Conservation (phyloP, 2,329 filamentous ascomycete genomes). For the Pseudogymnoascus sp. region DNA sequence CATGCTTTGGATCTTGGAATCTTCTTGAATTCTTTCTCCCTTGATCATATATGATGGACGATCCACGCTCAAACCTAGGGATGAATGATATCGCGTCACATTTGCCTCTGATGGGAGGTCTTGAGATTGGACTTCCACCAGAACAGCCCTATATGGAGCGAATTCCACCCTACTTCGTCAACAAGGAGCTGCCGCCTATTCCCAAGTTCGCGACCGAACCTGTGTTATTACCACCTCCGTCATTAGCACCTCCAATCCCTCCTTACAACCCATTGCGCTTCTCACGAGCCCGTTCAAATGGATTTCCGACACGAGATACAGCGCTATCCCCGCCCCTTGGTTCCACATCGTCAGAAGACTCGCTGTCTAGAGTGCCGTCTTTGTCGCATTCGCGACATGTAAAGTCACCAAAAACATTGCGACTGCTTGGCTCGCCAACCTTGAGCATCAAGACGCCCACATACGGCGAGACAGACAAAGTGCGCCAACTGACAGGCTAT, state of each 20-base stretch:
- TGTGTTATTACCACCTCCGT: neutral
- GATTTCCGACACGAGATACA: neutral
- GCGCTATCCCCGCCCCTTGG: neutral
- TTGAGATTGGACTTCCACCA: neutral
- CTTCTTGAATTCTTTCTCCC: neutral
- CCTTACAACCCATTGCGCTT: conserved; percentile 3
- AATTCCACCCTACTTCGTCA: neutral
- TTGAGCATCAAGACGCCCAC: neutral
- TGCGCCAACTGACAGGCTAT: neutral
- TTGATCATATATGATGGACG: neutral
- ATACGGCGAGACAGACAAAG: neutral
- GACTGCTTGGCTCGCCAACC: neutral
- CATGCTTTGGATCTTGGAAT: neutral
- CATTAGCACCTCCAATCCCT: neutral
- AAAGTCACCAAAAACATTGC: neutral
- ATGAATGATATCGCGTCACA: neutral
- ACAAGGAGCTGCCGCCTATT: neutral
- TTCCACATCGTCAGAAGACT: neutral
- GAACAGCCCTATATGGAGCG: neutral
- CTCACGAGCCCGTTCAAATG: neutral
- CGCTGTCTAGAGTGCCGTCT: neutral
- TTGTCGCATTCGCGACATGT: neutral
- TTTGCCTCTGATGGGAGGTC: neutral
- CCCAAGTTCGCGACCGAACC: neutral
- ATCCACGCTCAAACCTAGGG: neutral